These are phyloP conservation scores for Stachybotrys chlorohalonatus DNA, from an alignment of 2,329 filamentous ascomycete species.

Conservation along the genomic window DNA sequence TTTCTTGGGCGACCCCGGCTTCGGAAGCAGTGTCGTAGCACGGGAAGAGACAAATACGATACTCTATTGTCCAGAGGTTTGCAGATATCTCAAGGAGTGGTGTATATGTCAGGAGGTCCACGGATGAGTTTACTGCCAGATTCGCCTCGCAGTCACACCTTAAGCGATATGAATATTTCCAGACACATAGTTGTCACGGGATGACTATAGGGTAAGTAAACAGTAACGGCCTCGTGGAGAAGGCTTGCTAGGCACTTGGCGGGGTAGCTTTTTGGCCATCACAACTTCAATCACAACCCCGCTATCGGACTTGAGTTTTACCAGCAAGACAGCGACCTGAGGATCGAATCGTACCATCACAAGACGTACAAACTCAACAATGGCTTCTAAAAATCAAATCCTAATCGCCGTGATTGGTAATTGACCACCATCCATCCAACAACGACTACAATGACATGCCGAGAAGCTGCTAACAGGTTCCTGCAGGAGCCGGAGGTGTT, in stretches of 20 bases:
- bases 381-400: conserved; percentile 37
- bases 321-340: too few species aligned
- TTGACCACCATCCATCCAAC: background rate
- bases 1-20: too few species aligned
- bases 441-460: background rate
- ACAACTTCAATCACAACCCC: conserved; percentile 12
- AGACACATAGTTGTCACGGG: too few species aligned
- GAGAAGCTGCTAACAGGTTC: conserved; percentile 7
- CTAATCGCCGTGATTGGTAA: conserved; percentile 45
- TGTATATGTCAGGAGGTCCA: background rate
- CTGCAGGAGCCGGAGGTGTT: conserved; percentile 78
- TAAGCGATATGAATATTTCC: too few species aligned
- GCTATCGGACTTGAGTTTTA: conserved; percentile 21
- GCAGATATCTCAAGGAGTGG: too few species aligned
- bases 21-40: too few species aligned
- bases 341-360: background rate
- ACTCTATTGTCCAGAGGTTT: too few species aligned
- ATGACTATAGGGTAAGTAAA: background rate
- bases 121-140: too few species aligned
- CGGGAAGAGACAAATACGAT: too few species aligned
- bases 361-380: conserved; percentile 15
- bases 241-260: background rate
- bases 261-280: background rate
- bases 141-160: too few species aligned
- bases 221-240: background rate